Conservation (phyloP, 2,329 filamentous ascomycete genomes). For the Penicillium psychrosexuale region DNA sequence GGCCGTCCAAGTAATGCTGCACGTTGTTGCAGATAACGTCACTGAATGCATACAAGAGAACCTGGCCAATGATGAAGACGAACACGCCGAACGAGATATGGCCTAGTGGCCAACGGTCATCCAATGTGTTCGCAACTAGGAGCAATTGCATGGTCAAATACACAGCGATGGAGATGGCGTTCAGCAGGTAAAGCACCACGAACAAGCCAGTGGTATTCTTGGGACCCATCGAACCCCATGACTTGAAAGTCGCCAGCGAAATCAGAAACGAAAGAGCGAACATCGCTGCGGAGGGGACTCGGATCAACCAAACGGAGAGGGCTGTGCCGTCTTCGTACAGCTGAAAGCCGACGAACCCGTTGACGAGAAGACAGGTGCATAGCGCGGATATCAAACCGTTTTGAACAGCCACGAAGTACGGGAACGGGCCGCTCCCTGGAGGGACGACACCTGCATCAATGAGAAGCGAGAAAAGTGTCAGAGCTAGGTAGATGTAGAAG, state of each 20-base stretch:
- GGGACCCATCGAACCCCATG: conserved; percentile 80
- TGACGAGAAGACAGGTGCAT: conserved; percentile 86
- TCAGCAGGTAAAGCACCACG: conserved; percentile 86
- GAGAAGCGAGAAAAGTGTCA: conserved; percentile 83
- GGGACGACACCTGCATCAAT: conserved; percentile 92
- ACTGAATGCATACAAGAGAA: conserved; percentile 88
- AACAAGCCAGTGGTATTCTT: conserved; percentile 87
- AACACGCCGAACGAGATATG: conserved; percentile 87
- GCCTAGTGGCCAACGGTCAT: conserved; percentile 92
- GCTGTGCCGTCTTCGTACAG: conserved; percentile 96
- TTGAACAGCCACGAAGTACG: conserved; percentile 88
- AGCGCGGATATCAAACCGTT: conserved; percentile 80
- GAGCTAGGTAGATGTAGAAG: conserved; percentile 93
- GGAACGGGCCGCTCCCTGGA: conserved; percentile 73
- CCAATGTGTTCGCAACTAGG: conserved; percentile 81
- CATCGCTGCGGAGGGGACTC: conserved; percentile 72
- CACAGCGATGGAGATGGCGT: conserved; percentile 78
- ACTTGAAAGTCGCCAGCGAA: conserved; percentile 87
- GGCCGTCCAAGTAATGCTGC: conserved; percentile 87
- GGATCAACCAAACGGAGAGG: conserved; percentile 88
- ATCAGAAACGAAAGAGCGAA: conserved; percentile 86
- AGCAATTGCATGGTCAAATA: conserved; percentile 87
- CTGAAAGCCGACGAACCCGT: conserved; percentile 97
- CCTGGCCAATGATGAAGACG: conserved; percentile 89
- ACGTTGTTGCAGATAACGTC: conserved; percentile 76